These are phyloP conservation scores for Mallotus nudiflorus DNA, from an alignment of 345 rosid genomes.

Conservation along the genomic window DNA sequence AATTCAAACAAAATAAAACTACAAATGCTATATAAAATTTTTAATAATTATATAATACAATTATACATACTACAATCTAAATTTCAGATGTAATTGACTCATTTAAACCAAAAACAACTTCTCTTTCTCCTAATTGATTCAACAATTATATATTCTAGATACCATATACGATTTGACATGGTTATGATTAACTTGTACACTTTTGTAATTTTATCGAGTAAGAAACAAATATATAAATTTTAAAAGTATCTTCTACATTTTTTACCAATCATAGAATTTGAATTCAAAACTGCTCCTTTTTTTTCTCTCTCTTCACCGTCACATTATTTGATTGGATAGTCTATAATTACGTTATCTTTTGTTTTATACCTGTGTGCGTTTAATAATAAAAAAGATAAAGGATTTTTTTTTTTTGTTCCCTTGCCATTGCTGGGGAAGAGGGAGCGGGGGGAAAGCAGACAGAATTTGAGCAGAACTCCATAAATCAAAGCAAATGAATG, in stretches of 20 bases:
- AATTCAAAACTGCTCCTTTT: background rate
- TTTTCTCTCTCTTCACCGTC: background rate
- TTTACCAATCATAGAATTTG: background rate
- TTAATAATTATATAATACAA: no score
- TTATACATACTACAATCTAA: no score
- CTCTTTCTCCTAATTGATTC: no score
- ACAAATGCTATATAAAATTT: no score
- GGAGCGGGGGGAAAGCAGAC: constrained; percentile 1
- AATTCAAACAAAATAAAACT: no score
- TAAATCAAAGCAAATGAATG: background rate
- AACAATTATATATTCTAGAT: no score
- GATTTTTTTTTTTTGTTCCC: background rate
- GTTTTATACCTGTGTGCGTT: background rate
- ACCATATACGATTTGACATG: no score
- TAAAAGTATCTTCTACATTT: background rate
- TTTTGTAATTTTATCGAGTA: no score
- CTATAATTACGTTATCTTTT: background rate
- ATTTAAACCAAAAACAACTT: no score
- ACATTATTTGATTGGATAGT: background rate
- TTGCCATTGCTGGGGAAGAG: background rate
- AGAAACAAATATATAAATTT: no score
- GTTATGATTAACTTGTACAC: no score
- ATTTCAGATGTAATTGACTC: no score
- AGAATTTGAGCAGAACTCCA: background rate
- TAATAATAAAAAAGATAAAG: background rate